Base-by-base conservation (phyloP, 1,284 basidiomycete genomes). In the Schizophyllum commune region DNA sequence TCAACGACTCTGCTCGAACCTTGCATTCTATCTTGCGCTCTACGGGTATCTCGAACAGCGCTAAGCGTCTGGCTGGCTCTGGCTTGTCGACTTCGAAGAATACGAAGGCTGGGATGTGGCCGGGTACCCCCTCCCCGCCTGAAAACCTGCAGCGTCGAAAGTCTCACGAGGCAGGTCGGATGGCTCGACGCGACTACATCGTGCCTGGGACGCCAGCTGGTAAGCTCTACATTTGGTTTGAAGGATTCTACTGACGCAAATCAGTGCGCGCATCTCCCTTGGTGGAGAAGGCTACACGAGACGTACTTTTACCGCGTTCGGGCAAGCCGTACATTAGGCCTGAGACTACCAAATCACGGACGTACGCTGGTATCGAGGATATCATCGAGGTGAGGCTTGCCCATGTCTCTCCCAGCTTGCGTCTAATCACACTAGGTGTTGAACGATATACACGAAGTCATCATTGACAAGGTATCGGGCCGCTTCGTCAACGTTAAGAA, bases 391-490 rank as follows among this genome's bases (percentile, higher is more conserved):
- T 65, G 13, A 32, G 34, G 5, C 57, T 5, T 13, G 8, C 9
- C 39, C 15, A n/a, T 9, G 15, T 52, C 63, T 6, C 21, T 39
- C 9, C 17, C 27, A 27, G 32, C 15, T 4, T 56, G 19, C 3
- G 39, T 32, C 52, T 53, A 19, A 52, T 32, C 34, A 19, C 21
- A 19, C 32, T 39, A 73, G 74, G 67, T 71, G 22, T 57, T 77
- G 21, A 63, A 68, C 51, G 68, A 75, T 60, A 69, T 76, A 32
- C 65, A 69, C n/a, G 62, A 69, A 61, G 76, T 74, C 19, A 70
- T 83, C 19, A 64, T 81, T 19, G 70, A 69, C 56, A 79, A 78
- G 34, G 72, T 83, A 51, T 70, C 71, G 0, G 72, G 71, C 51
- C 77, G 73, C 54, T 78, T 83, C 59, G 73, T 74, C 33, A 71